phyloP scores from a whole-genome alignment of 2,329 filamentous ascomycete genomes.

The Lasiodiplodia gonubiensis region DNA sequence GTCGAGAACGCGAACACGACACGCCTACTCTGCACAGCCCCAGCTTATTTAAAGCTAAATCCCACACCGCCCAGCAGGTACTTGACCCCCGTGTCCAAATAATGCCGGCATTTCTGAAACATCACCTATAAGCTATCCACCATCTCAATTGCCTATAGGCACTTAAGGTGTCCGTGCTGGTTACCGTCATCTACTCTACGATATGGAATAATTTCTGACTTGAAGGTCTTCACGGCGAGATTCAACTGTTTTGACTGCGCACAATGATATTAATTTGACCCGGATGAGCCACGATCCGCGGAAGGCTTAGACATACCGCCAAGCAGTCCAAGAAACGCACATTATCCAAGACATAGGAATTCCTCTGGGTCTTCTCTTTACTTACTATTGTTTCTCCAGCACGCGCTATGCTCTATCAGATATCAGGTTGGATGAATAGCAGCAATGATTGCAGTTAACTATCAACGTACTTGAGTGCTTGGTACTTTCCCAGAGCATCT shows the following conservation, averaged over 20 bases:
- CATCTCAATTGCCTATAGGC: not conserved
- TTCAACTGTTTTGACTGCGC: not conserved
- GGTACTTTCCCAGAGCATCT: too few species aligned
- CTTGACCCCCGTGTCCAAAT: not conserved
- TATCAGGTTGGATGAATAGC: not conserved
- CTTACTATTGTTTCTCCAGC: not conserved
- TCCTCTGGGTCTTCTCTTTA: not conserved
- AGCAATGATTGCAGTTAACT: too few species aligned
- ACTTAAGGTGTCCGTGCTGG: not conserved
- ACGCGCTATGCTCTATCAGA: not conserved
- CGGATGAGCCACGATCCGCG: not conserved
- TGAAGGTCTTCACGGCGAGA: not conserved
- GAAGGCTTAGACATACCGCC: not conserved
- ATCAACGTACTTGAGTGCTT: too few species aligned
- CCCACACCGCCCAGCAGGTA: not conserved
- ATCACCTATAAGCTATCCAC: not conserved
- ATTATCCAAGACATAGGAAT: not conserved
- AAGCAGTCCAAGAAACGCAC: not conserved
- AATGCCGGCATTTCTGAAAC: slow-evolving; percentile 1
- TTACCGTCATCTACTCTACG: not conserved
- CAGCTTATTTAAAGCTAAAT: not conserved
- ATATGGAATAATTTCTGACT: not conserved
- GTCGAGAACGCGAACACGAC: slow-evolving; percentile 11
- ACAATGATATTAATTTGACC: not conserved
- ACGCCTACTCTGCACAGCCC: not conserved